These are phyloP conservation scores for Rhodotorula paludigena DNA, from an alignment of 768 basidiomycete genomes.

Conservation along the genomic window DNA sequence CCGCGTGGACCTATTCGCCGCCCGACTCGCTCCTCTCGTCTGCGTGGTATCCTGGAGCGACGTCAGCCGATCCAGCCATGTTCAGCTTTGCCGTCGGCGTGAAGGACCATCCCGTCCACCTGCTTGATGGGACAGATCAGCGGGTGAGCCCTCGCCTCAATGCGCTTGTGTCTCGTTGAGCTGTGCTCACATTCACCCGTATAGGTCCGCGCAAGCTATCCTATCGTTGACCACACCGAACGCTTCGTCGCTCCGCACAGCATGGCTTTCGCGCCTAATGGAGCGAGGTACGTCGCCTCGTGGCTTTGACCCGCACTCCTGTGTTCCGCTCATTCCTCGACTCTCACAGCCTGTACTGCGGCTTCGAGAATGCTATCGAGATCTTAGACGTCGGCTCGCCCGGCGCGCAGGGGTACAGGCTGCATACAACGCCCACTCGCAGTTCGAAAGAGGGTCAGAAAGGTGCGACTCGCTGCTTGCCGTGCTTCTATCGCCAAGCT, in stretches of 20 bases:
- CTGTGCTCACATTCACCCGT: no score
- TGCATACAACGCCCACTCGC: constrained; percentile 66
- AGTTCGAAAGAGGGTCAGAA: constrained; percentile 81
- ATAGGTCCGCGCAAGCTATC: constrained; percentile 84
- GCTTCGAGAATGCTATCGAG: constrained; percentile 78
- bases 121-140: constrained; percentile 66
- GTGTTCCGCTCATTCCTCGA: background rate
- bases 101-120: constrained; percentile 75
- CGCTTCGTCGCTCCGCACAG: constrained; percentile 80
- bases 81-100: constrained; percentile 82
- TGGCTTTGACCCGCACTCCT: background rate
- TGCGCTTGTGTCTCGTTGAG: background rate
- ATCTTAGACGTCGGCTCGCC: constrained; percentile 71
- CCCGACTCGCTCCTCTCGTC: constrained; percentile 34
- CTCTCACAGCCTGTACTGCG: constrained; percentile 68
- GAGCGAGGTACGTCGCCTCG: constrained; percentile 59
- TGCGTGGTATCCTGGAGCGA: constrained; percentile 58
- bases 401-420: constrained; percentile 62
- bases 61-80: constrained; percentile 55
- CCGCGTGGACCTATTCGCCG: constrained; percentile 6
- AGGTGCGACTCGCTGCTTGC: constrained; percentile 53
- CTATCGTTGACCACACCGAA: constrained; percentile 89
- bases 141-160: constrained; percentile 57
- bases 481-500: background rate
- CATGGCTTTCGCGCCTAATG: constrained; percentile 67